Conservation (phyloP, 2,329 filamentous ascomycete genomes). For the Claviceps purpurea region DNA sequence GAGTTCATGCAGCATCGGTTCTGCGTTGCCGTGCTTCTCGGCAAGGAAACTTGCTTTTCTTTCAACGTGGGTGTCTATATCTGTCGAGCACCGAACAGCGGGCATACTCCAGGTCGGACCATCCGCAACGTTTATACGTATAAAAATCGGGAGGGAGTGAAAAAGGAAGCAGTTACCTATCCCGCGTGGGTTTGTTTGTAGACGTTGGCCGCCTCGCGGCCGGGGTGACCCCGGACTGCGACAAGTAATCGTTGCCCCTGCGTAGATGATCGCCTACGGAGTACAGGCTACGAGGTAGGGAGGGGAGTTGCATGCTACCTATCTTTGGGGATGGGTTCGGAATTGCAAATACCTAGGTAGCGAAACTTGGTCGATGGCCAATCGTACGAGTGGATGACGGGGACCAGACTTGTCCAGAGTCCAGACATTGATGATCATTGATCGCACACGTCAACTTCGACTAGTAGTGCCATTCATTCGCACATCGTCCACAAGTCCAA, state of each 20-base stretch:
- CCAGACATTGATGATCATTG: neutral
- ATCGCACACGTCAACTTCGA: neutral
- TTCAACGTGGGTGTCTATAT: neutral
- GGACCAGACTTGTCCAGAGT: neutral
- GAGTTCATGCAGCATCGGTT: neutral
- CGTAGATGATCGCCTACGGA: neutral
- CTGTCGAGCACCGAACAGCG: too few species aligned
- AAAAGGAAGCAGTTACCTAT: too few species aligned
- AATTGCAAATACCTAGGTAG: neutral
- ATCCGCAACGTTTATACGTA: too few species aligned
- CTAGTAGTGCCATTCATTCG: too few species aligned
- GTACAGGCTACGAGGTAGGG: neutral
- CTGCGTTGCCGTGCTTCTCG: neutral
- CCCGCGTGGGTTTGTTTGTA: too few species aligned
- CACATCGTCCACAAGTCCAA: neutral
- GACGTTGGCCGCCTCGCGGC: too few species aligned
- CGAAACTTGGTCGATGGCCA: neutral
- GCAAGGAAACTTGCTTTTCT: neutral
- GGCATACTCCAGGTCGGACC: too few species aligned
- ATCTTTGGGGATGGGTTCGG: neutral
- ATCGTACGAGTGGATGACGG: neutral
- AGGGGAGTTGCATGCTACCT: neutral
- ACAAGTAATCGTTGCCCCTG: neutral
- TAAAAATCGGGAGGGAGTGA: too few species aligned
- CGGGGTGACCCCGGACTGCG: neutral